Conservation (phyloP, 768 basidiomycete genomes). For the Hygrophorus pudorinus region DNA sequence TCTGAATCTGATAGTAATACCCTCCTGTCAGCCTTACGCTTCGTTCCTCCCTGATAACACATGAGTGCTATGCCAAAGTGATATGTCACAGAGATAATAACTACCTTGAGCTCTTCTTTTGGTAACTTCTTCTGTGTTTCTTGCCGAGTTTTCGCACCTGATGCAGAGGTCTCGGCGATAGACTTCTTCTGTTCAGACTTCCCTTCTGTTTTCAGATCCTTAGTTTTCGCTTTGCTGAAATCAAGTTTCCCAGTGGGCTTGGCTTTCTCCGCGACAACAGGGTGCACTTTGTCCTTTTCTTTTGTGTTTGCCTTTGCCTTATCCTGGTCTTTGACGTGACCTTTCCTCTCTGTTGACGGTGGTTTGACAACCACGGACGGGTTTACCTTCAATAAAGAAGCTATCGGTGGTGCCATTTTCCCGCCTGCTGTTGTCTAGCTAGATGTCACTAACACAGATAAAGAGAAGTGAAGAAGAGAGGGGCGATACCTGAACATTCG, state of each 20-base stretch:
- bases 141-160: conserved; percentile 8
- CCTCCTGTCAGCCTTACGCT: conserved; percentile 7
- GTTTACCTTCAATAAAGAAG: conserved; percentile 33
- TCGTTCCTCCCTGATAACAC: conserved; percentile 21
- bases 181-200: conserved; percentile 11
- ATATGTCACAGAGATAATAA: not conserved
- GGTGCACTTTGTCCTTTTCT: conserved; percentile 9
- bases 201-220: conserved; percentile 23
- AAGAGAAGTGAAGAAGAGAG: not conserved
- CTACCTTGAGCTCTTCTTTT: conserved; percentile 4
- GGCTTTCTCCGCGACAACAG: conserved; percentile 17
- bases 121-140: conserved; percentile 10
- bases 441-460: not conserved
- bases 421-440: conserved; percentile 6
- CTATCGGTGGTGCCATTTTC: conserved; percentile 23
- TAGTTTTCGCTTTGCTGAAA: conserved; percentile 50
- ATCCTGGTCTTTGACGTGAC: conserved; percentile 6
- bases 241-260: conserved; percentile 44
- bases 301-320: conserved; percentile 15
- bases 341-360: conserved; percentile 7
- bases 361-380: conserved; percentile 12
- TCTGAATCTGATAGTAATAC: conserved; percentile 1
- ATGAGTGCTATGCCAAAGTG: conserved; percentile 1
- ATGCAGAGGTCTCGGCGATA: conserved; percentile 11
- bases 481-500: conserved; percentile 35